Evolutionary conservation across 164 flowering plant genomes (phyloP).

Genomic region (Magnolia sinica): DNA sequence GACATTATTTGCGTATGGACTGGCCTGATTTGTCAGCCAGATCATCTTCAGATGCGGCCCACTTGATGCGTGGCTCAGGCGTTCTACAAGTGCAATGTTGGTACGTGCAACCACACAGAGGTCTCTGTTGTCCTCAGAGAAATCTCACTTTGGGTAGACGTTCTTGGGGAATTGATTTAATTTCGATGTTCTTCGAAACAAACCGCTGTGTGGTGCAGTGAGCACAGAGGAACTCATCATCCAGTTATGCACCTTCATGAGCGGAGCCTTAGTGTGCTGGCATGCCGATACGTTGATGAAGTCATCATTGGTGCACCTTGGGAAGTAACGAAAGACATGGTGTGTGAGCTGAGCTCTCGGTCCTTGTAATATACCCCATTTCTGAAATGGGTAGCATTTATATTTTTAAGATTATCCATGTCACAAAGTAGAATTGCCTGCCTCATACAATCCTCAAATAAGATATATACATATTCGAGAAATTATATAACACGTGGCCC

Average conservation of each 20-base stretch:
- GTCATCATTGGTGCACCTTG: slow-evolving; percentile 83
- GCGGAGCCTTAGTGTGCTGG: slow-evolving; percentile 72
- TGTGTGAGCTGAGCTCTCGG: slow-evolving; percentile 18
- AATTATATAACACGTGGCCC: too few species aligned
- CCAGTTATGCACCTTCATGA: slow-evolving; percentile 77
- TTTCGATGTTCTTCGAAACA: not conserved
- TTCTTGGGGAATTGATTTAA: not conserved
- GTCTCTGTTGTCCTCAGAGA: too few species aligned
- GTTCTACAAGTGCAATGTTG: too few species aligned
- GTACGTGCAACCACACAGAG: too few species aligned
- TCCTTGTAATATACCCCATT: not conserved
- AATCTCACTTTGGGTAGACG: too few species aligned
- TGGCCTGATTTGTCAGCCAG: too few species aligned
- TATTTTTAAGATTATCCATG: not conserved
- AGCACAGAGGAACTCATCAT: slow-evolving; percentile 44
- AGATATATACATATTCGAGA: too few species aligned
- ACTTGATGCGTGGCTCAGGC: too few species aligned
- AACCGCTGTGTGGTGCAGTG: slow-evolving; percentile 40
- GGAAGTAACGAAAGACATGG: slow-evolving; percentile 75
- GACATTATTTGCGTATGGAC: too few species aligned
- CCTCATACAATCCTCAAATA: not conserved
- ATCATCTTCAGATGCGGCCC: too few species aligned
- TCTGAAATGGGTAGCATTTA: not conserved
- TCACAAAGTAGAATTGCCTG: not conserved
- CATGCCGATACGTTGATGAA: slow-evolving; percentile 88